These are phyloP conservation scores for Isatis tinctoria DNA, from an alignment of 345 rosid genomes.

Conservation along the genomic window DNA sequence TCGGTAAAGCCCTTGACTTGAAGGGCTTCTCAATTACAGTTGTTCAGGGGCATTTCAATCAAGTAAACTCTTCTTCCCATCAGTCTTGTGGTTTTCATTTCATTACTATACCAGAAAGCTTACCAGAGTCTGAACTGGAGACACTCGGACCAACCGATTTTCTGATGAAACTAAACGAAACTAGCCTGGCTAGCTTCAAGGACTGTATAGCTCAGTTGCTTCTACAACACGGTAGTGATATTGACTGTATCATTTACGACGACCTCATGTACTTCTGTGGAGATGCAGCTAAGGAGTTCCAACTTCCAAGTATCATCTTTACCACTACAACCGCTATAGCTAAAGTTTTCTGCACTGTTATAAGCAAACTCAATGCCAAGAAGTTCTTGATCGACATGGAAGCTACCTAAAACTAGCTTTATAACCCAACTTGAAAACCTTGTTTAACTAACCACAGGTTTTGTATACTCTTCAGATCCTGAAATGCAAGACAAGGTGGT, in stretches of 20 bases:
- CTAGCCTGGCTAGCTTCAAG: conserved; percentile 27
- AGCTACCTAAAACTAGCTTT: neutral
- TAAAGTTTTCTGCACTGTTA: too few species aligned
- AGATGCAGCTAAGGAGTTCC: neutral
- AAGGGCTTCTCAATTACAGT: too few species aligned
- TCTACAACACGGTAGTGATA: neutral
- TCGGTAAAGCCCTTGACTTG: too few species aligned
- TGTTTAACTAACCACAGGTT: neutral
- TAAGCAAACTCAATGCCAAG: neutral
- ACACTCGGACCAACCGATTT: neutral
- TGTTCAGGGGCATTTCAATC: conserved; percentile 30
- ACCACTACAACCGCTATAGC: neutral
- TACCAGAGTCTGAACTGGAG: conserved; percentile 14
- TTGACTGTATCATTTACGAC: conserved; percentile 36
- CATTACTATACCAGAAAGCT: conserved; percentile 25
- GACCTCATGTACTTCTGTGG: conserved; percentile 5
- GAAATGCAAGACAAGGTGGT: neutral
- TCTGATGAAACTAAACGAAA: conserved; percentile 27
- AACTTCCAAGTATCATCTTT: neutral
- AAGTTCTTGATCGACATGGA: neutral
- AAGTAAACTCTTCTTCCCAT: conserved; percentile 10
- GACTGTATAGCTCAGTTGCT: neutral
- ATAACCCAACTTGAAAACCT: neutral
- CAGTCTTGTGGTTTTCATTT: conserved; percentile 31
- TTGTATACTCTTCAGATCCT: neutral